Percentiles rank a stretch among this genome's conserved stretches.
Conservation (phyloP, 1,284 basidiomycete genomes). For the Grifola frondosa region DNA sequence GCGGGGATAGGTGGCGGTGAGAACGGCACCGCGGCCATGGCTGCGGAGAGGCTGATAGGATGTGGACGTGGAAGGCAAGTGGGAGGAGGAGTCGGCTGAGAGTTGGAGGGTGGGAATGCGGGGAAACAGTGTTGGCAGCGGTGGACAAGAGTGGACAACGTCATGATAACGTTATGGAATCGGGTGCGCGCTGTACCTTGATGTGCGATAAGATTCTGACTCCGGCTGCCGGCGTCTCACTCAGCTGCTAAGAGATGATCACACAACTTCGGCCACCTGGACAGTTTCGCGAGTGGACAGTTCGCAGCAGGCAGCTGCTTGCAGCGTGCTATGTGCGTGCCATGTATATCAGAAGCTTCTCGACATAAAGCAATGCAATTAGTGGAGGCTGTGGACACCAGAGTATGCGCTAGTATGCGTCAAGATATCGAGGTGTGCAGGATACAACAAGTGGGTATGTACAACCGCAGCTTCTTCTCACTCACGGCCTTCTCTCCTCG, state of each 20-base stretch:
- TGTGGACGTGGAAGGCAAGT: no score
- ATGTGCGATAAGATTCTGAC: slow-evolving; percentile 9
- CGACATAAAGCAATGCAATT: no score
- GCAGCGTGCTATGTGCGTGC: no score
- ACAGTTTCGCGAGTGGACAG: no score
- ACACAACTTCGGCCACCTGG: no score
- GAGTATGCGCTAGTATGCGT: no score
- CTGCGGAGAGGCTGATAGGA: not conserved
- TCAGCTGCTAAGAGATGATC: no score
- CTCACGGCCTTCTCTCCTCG: not conserved
- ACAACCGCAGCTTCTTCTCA: slow-evolving; percentile 7
- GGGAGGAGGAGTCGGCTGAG: no score
- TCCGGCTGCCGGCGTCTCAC: no score
- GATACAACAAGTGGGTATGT: slow-evolving; percentile 17
- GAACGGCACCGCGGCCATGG: not conserved
- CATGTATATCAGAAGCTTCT: no score
- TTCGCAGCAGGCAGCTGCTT: no score
- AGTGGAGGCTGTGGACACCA: not conserved
- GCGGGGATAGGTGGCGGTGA: not conserved
- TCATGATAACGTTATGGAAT: slow-evolving; percentile 15
- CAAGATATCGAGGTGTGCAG: slow-evolving; percentile 5
- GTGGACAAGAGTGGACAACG: slow-evolving; percentile 4
- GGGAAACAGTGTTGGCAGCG: slow-evolving; percentile 11
- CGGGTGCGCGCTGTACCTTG: slow-evolving; percentile 7
- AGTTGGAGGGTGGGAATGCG: no score